Evolutionary conservation across 768 basidiomycete genomes (phyloP).

Genomic region (Dendrothele bispora): DNA sequence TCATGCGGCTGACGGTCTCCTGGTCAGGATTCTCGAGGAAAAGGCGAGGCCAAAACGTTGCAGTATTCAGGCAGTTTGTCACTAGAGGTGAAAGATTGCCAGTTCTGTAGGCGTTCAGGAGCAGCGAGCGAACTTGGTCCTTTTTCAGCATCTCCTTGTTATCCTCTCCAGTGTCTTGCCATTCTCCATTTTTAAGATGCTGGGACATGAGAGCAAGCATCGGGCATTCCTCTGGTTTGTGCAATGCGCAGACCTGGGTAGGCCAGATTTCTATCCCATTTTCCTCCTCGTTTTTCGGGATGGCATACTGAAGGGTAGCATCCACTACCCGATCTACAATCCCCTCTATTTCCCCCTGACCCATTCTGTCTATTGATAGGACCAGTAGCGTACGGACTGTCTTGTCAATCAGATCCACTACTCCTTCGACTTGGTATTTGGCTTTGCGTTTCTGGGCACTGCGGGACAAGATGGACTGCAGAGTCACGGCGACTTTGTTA

Average conservation of each 20-base stretch:
- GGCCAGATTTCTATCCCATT: constrained; percentile 49
- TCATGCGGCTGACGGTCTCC: constrained; percentile 64
- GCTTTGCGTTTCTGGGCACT: constrained; percentile 41
- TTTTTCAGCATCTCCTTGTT: constrained; percentile 20
- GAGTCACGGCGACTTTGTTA: constrained; percentile 56
- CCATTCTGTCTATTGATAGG: constrained; percentile 47
- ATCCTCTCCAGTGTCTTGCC: constrained; percentile 17
- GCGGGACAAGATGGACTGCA: constrained; percentile 54
- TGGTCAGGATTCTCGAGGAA: constrained; percentile 79
- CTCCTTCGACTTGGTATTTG: constrained; percentile 60
- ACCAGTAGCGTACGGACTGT: constrained; percentile 59
- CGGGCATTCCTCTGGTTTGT: constrained; percentile 55
- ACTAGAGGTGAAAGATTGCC: constrained; percentile 58
- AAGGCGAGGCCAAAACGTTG: constrained; percentile 68
- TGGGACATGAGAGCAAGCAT: constrained; percentile 54
- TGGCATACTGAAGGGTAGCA: constrained; percentile 75
- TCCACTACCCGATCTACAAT: constrained; percentile 72
- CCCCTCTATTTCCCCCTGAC: constrained; percentile 61
- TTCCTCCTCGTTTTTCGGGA: constrained; percentile 54
- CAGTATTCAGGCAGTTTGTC: constrained; percentile 60
- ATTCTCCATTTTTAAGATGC: constrained; percentile 31
- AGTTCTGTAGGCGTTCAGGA: constrained; percentile 61
- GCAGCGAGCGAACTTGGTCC: constrained; percentile 45
- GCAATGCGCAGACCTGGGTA: constrained; percentile 61
- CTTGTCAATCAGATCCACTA: constrained; percentile 76